phyloP scores from a whole-genome alignment of 2,329 filamentous ascomycete genomes.

The Trichoderma atroviride region DNA sequence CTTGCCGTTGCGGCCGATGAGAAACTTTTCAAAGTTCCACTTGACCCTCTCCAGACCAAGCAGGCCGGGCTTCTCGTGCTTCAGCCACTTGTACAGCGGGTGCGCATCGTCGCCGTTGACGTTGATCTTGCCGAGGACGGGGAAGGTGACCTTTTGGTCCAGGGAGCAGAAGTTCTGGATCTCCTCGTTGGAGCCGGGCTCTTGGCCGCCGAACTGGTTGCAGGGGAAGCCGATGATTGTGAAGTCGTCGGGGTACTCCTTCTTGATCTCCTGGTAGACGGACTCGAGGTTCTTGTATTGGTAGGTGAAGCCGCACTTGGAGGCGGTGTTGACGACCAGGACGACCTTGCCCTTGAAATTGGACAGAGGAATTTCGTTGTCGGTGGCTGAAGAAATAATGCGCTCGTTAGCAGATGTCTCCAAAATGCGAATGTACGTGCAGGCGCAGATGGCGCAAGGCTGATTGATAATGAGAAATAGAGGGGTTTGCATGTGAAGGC shows the following conservation, averaged over 20 bases:
- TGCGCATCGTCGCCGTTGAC: constrained; percentile 76
- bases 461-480: neutral
- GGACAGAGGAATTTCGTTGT: constrained; percentile 68
- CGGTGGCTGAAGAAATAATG: constrained; percentile 44
- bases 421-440: neutral
- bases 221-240: constrained; percentile 93
- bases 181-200: constrained; percentile 79
- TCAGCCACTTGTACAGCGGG: constrained; percentile 61
- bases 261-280: constrained; percentile 78
- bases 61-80: constrained; percentile 74
- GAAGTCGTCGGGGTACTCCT: constrained; percentile 73
- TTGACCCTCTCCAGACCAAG: constrained; percentile 89
- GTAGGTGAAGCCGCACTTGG: constrained; percentile 97
- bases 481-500: constrained; percentile 38
- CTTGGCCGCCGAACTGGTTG: constrained; percentile 95
- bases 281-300: constrained; percentile 91
- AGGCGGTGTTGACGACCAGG: constrained; percentile 95
- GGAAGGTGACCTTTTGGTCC: constrained; percentile 82
- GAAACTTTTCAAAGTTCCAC: constrained; percentile 99
- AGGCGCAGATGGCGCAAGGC: constrained; percentile 5
- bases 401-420: constrained; percentile 1
- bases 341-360: constrained; percentile 89
- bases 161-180: constrained; percentile 85
- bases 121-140: constrained; percentile 87
- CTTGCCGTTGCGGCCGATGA: constrained; percentile 81